phyloP scores from a whole-genome alignment of 305 asterid genomes.

The Euphrasia arctica region DNA sequence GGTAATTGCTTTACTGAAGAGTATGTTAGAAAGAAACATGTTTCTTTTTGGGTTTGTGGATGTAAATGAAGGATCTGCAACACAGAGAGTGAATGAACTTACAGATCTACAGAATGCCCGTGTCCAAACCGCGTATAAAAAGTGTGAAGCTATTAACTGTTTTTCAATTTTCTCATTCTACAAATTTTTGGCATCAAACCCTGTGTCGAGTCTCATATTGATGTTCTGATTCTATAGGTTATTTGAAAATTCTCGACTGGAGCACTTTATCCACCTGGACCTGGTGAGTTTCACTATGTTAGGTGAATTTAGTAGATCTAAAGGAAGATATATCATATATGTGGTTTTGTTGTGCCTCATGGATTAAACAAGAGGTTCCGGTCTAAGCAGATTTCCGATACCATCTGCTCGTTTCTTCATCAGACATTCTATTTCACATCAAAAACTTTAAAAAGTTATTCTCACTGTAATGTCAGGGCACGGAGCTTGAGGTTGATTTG shows the following conservation, averaged over 20 bases:
- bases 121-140: constrained; percentile 54
- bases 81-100: constrained; percentile 67
- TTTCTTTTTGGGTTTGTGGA: constrained; percentile 80
- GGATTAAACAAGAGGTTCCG: background rate
- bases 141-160: constrained; percentile 37
- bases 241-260: constrained; percentile 60
- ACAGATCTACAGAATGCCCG: constrained; percentile 62
- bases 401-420: background rate
- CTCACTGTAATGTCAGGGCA: constrained; percentile 33
- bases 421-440: constrained; percentile 16
- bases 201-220: constrained; percentile 24
- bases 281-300: constrained; percentile 48
- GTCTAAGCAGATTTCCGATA: background rate
- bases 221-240: constrained; percentile 44
- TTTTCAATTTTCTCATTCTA: background rate
- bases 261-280: constrained; percentile 80
- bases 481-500: constrained; percentile 65
- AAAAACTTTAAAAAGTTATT: constrained; percentile 7
- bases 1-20: constrained; percentile 54
- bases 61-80: constrained; percentile 53
- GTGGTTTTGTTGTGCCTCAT: constrained; percentile 3
- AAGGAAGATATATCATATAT: background rate
- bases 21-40: constrained; percentile 62
- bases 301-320: background rate
- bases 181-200: constrained; percentile 1